Evolutionary conservation across 306 rosid species (phyloP), one percentile per base, ranked within the genome.

Genomic region (Lupinus albus): DNA sequence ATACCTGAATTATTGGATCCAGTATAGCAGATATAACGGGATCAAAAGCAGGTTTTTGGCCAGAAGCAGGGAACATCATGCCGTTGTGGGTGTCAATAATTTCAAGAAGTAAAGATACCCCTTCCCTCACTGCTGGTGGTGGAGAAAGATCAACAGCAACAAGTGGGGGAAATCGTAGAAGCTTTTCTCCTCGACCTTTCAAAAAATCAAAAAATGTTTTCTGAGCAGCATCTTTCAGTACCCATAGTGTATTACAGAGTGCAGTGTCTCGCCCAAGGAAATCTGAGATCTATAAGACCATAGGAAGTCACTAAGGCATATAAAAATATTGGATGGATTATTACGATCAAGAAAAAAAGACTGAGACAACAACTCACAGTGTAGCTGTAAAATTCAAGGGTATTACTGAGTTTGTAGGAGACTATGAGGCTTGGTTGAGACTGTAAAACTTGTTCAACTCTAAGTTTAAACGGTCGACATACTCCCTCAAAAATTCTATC

Each of bases 401-500:
- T 93, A 68, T 85, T 90, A 64, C 83, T 90, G 80, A 93, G 97
- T 83, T 93, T 93, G 68, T 88, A 93, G 8, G 96, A 90, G 70
- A 88, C 80, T 67, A 89, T 90, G 21, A 93, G 91, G 82, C 89
- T 88, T 51, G 99, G 96, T 58, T 88, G 99, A 45, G 97, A 88
- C 74, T 93, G 99, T 57, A 93, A 84, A 78, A 88, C 99, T 88
- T 93, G 99, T 74, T 93, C 99, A 72, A 93, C 97, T 74, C 99
- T 86, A 76, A 88, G 86, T 90, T 93, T 93, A 79, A 93, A 93
- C 7, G 99, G 99, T 75, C 99, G 83, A 78, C 99, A 93, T 80
- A 93, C 99, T 71, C 99, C 97, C 80, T 93, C 97, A 67, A 93
- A 93, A 73, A 93, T 90, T 76, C 99, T 93, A 83, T 93, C 99